A percentile compares a stretch with the other conserved stretches of the same genome.
Evolutionary conservation across 148 eudicot genomes (phyloP).

Genomic region (Amaranthus palmeri): DNA sequence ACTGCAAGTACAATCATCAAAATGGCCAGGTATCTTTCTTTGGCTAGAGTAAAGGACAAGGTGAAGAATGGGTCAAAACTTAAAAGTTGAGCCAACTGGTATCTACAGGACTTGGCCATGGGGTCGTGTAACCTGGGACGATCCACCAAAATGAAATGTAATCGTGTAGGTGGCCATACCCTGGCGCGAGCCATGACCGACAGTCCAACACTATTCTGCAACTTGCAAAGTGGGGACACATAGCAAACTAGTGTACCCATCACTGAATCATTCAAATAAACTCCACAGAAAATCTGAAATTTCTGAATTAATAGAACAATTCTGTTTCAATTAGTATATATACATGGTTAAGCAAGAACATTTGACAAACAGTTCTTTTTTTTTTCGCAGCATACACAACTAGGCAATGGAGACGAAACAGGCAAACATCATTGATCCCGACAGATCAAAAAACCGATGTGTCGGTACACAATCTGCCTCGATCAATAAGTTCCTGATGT

Average conservation of each 20-base stretch:
- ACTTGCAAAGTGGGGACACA: not conserved
- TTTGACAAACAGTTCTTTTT: not conserved
- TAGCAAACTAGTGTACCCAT: not conserved
- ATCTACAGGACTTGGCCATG: too few species aligned
- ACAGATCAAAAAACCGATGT: constrained; percentile 19
- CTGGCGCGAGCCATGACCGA: too few species aligned
- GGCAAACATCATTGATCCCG: constrained; percentile 17
- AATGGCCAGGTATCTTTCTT: constrained; percentile 47
- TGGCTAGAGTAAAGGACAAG: constrained; percentile 4
- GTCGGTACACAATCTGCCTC: constrained; percentile 34
- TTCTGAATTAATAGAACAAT: constrained; percentile 9
- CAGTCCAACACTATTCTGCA: not conserved
- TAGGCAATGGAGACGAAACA: constrained; percentile 14
- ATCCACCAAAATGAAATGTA: too few species aligned
- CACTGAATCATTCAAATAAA: not conserved
- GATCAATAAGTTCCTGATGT: constrained; percentile 19
- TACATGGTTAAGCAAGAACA: constrained; percentile 8
- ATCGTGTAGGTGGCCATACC: too few species aligned
- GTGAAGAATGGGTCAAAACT: too few species aligned
- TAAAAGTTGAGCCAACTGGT: too few species aligned
- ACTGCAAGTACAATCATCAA: constrained; percentile 71
- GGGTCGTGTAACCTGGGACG: too few species aligned
- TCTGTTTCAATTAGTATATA: constrained; percentile 12
- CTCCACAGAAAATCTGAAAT: constrained; percentile 2
- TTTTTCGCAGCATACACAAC: constrained; percentile 3